Conservation (phyloP, 306 rosid species). For the Glycyrrhiza uralensis region DNA sequence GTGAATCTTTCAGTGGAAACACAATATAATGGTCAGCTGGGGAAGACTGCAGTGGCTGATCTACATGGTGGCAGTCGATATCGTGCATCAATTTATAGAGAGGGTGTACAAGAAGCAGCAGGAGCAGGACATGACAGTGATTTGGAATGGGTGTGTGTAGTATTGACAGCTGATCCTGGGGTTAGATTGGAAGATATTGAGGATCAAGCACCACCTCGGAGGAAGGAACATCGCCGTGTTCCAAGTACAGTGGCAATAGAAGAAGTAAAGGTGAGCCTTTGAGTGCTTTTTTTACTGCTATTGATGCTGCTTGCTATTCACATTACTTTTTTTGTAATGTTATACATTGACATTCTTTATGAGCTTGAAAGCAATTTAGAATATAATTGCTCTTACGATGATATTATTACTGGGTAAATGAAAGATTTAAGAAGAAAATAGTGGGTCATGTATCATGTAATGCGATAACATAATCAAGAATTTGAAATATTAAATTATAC, state of each 20-base stretch:
- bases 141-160: constrained; percentile 85
- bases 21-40: constrained; percentile 35
- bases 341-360: too few species aligned
- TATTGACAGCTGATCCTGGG: constrained; percentile 79
- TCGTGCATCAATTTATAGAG: constrained; percentile 33
- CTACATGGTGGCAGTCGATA: constrained; percentile 12
- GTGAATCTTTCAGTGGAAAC: constrained; percentile 60
- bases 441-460: not conserved
- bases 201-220: constrained; percentile 64
- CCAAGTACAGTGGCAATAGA: constrained; percentile 98
- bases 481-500: not conserved
- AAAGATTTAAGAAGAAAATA: not conserved
- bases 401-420: not conserved
- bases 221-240: constrained; percentile 97
- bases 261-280: constrained; percentile 86
- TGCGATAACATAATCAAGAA: not conserved
- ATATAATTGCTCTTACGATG: not conserved
- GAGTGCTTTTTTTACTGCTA: constrained; percentile 5
- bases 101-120: constrained; percentile 25
- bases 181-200: constrained; percentile 89
- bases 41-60: constrained; percentile 36
- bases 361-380: not conserved
- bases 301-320: constrained; percentile 16
- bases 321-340: not conserved
- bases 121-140: constrained; percentile 48